Conservation (phyloP, 2,329 filamentous ascomycete species). For the Ilyonectria mors-panacis region DNA sequence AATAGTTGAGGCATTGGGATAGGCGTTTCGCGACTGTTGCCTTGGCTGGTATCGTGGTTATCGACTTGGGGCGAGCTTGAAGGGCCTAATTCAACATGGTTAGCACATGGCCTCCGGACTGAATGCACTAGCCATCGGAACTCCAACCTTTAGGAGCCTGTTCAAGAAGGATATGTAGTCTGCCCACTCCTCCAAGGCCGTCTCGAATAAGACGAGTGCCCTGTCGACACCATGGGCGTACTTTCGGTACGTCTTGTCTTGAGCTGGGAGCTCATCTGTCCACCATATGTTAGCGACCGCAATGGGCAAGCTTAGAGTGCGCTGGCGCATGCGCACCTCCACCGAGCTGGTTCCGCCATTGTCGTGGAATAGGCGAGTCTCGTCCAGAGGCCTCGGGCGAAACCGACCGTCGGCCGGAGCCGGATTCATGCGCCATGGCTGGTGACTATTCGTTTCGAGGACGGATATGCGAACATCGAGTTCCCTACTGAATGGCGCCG, state of each 20-base stretch:
- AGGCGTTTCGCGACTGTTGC: conserved; percentile 88
- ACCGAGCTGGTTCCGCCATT: conserved; percentile 83
- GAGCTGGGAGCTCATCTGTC: conserved; percentile 68
- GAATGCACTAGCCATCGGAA: too few relatives aligned
- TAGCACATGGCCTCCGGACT: background rate
- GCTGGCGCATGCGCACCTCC: conserved; percentile 71
- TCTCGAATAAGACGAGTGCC: conserved; percentile 91
- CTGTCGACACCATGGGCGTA: conserved; percentile 92
- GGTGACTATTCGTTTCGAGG: conserved; percentile 41
- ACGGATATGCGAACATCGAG: conserved; percentile 41
- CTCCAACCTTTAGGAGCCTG: conserved; percentile 84
- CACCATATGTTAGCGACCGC: conserved; percentile 27
- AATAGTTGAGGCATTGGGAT: conserved; percentile 94
- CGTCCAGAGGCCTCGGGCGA: conserved; percentile 90
- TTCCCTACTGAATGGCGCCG: conserved; percentile 30
- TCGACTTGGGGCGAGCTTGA: conserved; percentile 84
- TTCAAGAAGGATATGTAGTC: conserved; percentile 99
- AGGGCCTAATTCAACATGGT: conserved; percentile 74
- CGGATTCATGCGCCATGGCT: conserved; percentile 76
- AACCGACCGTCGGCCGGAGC: conserved; percentile 68
- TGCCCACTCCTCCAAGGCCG: conserved; percentile 96
- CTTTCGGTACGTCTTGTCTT: conserved; percentile 83
- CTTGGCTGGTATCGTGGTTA: conserved; percentile 84
- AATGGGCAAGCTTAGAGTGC: background rate
- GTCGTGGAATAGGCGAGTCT: conserved; percentile 80